A percentile compares a stretch with the other conserved stretches of the same genome.
phyloP scores from a whole-genome alignment of 1,139 yeast genomes.

The Kodamaea derodonti region DNA sequence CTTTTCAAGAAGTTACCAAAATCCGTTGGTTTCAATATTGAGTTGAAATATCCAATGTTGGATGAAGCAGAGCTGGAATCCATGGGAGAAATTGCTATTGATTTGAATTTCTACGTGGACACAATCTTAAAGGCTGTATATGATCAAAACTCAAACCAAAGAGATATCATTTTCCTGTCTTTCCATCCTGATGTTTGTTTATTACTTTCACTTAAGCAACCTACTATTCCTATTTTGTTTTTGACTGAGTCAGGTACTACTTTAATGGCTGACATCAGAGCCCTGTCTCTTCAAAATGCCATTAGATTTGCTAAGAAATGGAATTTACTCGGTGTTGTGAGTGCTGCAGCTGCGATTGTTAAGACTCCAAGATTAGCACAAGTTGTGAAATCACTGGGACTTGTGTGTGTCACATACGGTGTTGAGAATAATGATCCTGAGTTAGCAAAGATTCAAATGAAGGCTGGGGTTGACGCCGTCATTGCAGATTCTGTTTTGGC shows the following conservation, averaged over 20 bases:
- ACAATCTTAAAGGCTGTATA: slow-evolving; percentile 78
- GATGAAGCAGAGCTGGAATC: slow-evolving; percentile 89
- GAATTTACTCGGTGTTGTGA: slow-evolving; percentile 89
- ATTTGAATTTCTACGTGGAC: slow-evolving; percentile 83
- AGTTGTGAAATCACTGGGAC: slow-evolving; percentile 84
- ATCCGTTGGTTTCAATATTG: slow-evolving; percentile 89
- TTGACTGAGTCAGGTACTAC: slow-evolving; percentile 86
- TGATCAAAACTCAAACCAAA: slow-evolving; percentile 66
- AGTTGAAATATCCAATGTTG: slow-evolving; percentile 92
- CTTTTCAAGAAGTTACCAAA: slow-evolving; percentile 77
- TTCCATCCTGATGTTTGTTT: slow-evolving; percentile 94
- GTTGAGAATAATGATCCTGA: slow-evolving; percentile 80
- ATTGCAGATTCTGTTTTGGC: slow-evolving; percentile 94
- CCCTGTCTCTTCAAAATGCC: slow-evolving; percentile 85
- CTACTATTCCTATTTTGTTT: slow-evolving; percentile 84
- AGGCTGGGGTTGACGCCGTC: slow-evolving; percentile 96
- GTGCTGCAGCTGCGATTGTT: slow-evolving; percentile 82
- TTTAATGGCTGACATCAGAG: slow-evolving; percentile 83
- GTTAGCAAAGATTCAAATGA: slow-evolving; percentile 80
- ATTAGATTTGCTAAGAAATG: slow-evolving; percentile 87
- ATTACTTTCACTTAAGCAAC: slow-evolving; percentile 84
- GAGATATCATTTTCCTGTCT: slow-evolving; percentile 88
- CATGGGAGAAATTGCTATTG: slow-evolving; percentile 82
- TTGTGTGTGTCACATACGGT: slow-evolving; percentile 94
- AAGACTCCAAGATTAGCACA: slow-evolving; percentile 85